A percentile compares a stretch with the other conserved stretches of the same genome.
Evolutionary conservation across 371 early-diverging fungal species (phyloP).

Genomic region (Mortierella sp.): DNA sequence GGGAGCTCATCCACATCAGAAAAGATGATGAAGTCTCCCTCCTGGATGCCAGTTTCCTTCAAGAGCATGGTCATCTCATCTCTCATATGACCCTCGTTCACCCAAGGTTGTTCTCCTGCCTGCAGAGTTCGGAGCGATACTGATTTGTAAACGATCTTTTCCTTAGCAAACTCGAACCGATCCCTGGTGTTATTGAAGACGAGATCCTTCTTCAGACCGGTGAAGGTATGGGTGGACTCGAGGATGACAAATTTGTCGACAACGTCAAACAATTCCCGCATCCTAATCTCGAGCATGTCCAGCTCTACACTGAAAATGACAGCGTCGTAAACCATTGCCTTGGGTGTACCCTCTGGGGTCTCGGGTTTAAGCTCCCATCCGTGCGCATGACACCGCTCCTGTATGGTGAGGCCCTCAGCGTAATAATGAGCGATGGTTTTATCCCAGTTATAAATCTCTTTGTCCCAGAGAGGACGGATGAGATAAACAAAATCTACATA

Average conservation of each 20-base stretch:
- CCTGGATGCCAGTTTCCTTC: conserved; percentile 37
- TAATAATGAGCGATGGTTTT: conserved; percentile 9
- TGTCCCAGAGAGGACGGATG: conserved; percentile 22
- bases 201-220: conserved; percentile 16
- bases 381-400: conserved; percentile 46
- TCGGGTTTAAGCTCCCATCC: conserved; percentile 24
- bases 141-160: conserved; percentile 59
- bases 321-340: conserved; percentile 37
- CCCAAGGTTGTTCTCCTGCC: conserved; percentile 59
- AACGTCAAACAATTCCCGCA: conserved; percentile 19
- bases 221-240: conserved; percentile 19
- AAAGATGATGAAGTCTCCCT: conserved; percentile 40
- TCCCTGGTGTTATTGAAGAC: conserved; percentile 54
- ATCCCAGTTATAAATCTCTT: neutral
- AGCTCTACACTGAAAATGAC: conserved; percentile 26
- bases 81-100: conserved; percentile 58
- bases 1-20: conserved; percentile 55
- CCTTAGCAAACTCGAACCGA: conserved; percentile 60
- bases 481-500: conserved; percentile 18
- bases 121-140: conserved; percentile 41
- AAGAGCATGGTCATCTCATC: conserved; percentile 55
- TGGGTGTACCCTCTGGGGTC: conserved; percentile 4
- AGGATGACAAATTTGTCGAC: conserved; percentile 23
- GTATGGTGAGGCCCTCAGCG: conserved; percentile 52
- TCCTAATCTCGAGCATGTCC: conserved; percentile 29